Percentiles rank a stretch among this genome's conserved stretches.
phyloP scores from a whole-genome alignment of 768 basidiomycete genomes.

The Pleurotus platypus region DNA sequence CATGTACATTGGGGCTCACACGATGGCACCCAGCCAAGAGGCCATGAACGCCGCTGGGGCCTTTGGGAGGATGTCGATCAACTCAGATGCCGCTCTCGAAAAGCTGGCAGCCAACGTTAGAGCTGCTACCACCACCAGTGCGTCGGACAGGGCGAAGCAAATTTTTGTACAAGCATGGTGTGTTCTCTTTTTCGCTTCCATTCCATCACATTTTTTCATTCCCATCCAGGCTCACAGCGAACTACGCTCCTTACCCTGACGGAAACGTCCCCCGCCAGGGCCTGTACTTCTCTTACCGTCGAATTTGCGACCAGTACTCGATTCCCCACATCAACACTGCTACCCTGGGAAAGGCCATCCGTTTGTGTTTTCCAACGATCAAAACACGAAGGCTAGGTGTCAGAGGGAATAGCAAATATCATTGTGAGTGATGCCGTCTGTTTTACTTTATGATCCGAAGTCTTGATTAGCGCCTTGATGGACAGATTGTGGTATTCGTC shows the following conservation, averaged over 20 bases:
- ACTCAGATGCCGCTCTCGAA: conserved; percentile 75
- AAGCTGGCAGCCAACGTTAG: conserved; percentile 86
- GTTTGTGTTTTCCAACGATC: conserved; percentile 91
- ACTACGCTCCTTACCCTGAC: conserved; percentile 88
- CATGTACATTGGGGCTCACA: conserved; percentile 53
- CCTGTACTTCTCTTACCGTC: conserved; percentile 88
- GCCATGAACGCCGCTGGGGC: conserved; percentile 66
- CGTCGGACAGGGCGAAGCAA: conserved; percentile 87
- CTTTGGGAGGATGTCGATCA: conserved; percentile 75
- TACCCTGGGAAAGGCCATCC: conserved; percentile 91
- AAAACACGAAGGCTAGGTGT: conserved; percentile 92
- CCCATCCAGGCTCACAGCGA: conserved; percentile 71
- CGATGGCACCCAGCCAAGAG: conserved; percentile 46
- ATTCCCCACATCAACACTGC: conserved; percentile 95
- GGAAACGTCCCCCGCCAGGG: conserved; percentile 93
- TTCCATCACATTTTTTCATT: conserved; percentile 14
- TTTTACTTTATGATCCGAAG: conserved; percentile 21
- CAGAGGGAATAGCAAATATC: conserved; percentile 94
- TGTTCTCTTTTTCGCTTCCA: conserved; percentile 24
- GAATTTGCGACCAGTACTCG: conserved; percentile 89
- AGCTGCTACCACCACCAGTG: conserved; percentile 86
- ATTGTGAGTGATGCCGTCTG: conserved; percentile 59
- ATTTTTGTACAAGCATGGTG: conserved; percentile 93
- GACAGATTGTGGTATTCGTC: conserved; percentile 88
- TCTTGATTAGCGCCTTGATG: conserved; percentile 27